phyloP scores from a whole-genome alignment of 371 early-diverging fungal genomes.

The Circinella minor region DNA sequence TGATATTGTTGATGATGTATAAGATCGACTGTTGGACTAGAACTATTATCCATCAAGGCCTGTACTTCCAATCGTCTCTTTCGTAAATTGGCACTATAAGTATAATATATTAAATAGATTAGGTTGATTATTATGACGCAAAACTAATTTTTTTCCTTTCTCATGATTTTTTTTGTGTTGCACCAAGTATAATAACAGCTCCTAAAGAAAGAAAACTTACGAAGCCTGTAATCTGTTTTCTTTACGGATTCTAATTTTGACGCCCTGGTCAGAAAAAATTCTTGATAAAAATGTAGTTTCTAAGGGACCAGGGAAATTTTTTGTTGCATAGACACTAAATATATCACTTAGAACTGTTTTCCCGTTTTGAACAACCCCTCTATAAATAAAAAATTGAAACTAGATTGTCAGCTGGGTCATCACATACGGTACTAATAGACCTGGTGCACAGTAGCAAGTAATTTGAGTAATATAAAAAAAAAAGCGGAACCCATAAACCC shows the following conservation, averaged over 20 bases:
- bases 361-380: slow-evolving; percentile 38
- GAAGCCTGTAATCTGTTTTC: slow-evolving; percentile 33
- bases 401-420: not conserved
- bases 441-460: not conserved
- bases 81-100: slow-evolving; percentile 16
- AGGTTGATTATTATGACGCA: too few relatives aligned
- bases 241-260: slow-evolving; percentile 51
- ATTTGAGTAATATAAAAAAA: too few relatives aligned
- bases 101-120: not conserved
- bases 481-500: not conserved
- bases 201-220: slow-evolving; percentile 20
- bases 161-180: too few relatives aligned
- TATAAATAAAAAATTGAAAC: slow-evolving; percentile 18
- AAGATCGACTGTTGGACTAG: not conserved
- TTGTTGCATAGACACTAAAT: slow-evolving; percentile 86
- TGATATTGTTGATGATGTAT: slow-evolving; percentile 1
- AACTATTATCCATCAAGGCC: not conserved
- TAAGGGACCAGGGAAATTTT: slow-evolving; percentile 92
- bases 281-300: slow-evolving; percentile 54
- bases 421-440: not conserved
- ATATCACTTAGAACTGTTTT: slow-evolving; percentile 56
- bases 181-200: not conserved
- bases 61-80: slow-evolving; percentile 16
- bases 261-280: slow-evolving; percentile 55
- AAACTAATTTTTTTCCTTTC: too few relatives aligned